Conservation (phyloP, 805 yeast genomes). For the Monosporozyma unispora region DNA sequence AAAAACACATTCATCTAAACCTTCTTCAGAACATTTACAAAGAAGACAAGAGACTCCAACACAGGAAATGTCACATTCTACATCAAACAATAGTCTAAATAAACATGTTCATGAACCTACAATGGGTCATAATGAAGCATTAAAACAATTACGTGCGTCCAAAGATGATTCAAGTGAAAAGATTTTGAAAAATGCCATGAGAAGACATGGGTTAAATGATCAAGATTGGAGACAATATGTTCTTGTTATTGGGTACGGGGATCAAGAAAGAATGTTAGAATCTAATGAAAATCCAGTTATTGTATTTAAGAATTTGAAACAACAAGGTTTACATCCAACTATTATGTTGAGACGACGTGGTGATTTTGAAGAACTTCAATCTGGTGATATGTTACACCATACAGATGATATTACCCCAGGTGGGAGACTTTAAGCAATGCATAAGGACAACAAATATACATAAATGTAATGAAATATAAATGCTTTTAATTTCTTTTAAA, state of each 20-base stretch:
- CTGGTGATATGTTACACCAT: background rate
- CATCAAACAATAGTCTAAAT: background rate
- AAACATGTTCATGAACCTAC: background rate
- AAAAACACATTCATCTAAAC: background rate
- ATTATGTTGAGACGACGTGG: constrained; percentile 86
- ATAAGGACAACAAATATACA: background rate
- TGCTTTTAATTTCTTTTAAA: background rate
- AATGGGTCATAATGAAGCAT: constrained; percentile 4
- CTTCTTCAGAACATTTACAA: background rate
- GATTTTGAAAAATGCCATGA: constrained; percentile 80
- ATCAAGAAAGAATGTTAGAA: constrained; percentile 74
- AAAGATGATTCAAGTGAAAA: constrained; percentile 87
- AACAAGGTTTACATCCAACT: constrained; percentile 78
- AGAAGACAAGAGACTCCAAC: background rate
- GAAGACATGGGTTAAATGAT: constrained; percentile 65
- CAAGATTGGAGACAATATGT: constrained; percentile 87
- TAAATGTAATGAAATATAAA: too few species aligned
- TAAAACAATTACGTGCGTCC: constrained; percentile 51
- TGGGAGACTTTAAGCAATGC: constrained; percentile 20
- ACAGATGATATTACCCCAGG: constrained; percentile 15
- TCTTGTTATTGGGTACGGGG: constrained; percentile 82
- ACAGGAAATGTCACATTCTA: background rate
- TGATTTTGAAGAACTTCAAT: constrained; percentile 30
- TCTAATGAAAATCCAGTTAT: constrained; percentile 82
- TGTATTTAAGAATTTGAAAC: constrained; percentile 76